Evolutionary conservation across 352 stramenopile genomes (phyloP), one percentile per base, ranked within the genome.

Genomic region (Phytophthora cryptogea): DNA sequence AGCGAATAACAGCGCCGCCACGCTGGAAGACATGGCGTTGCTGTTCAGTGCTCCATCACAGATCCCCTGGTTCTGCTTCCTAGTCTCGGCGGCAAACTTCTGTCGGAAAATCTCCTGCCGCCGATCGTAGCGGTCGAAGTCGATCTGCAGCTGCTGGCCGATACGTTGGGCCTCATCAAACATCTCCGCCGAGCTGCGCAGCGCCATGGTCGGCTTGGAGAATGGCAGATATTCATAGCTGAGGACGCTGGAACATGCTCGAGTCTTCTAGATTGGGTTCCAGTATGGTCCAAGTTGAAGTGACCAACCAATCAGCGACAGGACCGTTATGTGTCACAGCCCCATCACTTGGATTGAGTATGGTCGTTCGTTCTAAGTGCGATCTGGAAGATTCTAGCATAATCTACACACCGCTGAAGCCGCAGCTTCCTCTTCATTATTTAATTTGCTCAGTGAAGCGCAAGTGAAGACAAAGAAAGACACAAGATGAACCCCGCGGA

Each of bases 401-500:
- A 16, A 26, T 53, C 63, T 20, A 16, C 39, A 9, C 14, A 42
- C 3, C 14, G 36, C n/a, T n/a, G 2, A 26, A n/a, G n/a, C 17
- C 4, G 33, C 33, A 9, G 33, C 33, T 39, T 39, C 33, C 8
- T 39, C 33, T 23, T 46, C 61, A 70, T 35, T 68, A 56, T 72
- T 56, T 17, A 72, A 71, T 76, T 70, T 68, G 36, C 54, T 44
- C 40, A 26, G 5, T 39, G 61, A 31, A 4, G 48, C 42, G 10
- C 51, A 72, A 75, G 61, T 54, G 44, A 64, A 73, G 37, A 48
- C 42, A 32, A 73, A 40, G 42, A n/a, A n/a, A 23, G 20, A 23
- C 20, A 23, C 20, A 53, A 3, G 10, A 88, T 92, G 78, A 90
- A 92, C 31, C 74, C 69, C 2, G 69, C 78, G n/a, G 86, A 91